Evolutionary conservation across 106 monocot genomes (phyloP).

Genomic region (Chionographis japonica): DNA sequence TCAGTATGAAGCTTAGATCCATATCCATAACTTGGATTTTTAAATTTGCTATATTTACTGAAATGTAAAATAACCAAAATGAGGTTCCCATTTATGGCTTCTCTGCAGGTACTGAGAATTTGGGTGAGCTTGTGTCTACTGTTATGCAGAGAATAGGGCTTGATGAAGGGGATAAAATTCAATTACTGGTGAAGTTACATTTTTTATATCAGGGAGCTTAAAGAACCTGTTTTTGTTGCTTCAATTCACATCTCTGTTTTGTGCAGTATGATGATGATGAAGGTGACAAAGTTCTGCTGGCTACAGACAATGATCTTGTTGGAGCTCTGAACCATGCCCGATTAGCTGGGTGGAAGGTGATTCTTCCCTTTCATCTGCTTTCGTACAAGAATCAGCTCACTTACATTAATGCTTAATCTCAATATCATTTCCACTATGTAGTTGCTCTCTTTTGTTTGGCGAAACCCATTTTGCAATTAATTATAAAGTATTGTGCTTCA

Average conservation of each 20-base stretch:
- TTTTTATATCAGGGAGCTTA: not conserved
- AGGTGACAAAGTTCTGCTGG: slow-evolving; percentile 72
- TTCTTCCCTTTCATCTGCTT: slow-evolving; percentile 3
- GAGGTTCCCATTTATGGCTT: not conserved
- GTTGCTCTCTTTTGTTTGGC: too few species aligned
- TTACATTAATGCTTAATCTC: too few species aligned
- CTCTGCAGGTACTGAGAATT: slow-evolving; percentile 56
- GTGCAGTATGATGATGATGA: slow-evolving; percentile 97
- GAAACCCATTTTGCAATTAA: too few species aligned
- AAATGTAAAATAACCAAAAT: not conserved
- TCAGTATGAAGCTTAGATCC: slow-evolving; percentile 11
- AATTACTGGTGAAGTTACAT: slow-evolving; percentile 50
- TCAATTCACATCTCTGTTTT: slow-evolving; percentile 2
- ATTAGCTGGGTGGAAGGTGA: slow-evolving; percentile 74
- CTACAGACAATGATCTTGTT: slow-evolving; percentile 68
- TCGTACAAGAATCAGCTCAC: not conserved
- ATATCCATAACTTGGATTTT: not conserved
- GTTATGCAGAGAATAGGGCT: slow-evolving; percentile 58
- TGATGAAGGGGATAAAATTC: slow-evolving; percentile 31
- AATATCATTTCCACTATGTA: too few species aligned
- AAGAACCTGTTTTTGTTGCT: not conserved
- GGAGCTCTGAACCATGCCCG: slow-evolving; percentile 73
- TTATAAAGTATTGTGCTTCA: too few species aligned
- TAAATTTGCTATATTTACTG: not conserved
- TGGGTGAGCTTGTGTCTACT: slow-evolving; percentile 58